A percentile compares a stretch with the other conserved stretches of the same genome.
Evolutionary conservation across 1,284 basidiomycete species (phyloP).

Genomic region (Taiwanofungus camphoratus): DNA sequence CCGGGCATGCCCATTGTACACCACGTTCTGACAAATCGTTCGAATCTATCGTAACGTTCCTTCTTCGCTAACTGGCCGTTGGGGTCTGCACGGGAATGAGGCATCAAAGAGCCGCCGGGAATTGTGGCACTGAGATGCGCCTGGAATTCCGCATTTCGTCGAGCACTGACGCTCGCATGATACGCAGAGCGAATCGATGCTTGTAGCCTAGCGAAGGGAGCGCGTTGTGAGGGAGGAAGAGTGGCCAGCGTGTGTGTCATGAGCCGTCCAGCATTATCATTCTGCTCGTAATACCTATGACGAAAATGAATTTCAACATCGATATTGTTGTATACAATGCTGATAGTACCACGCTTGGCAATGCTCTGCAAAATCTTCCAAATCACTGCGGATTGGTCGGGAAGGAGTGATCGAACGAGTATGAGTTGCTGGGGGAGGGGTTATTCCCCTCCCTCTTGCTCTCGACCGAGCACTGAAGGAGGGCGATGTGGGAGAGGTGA

Average conservation of each 20-base stretch:
- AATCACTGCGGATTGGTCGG: constrained; percentile 43
- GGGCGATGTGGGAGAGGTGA: constrained; percentile 52
- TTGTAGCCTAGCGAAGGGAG: constrained; percentile 70
- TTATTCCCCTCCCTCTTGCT: constrained; percentile 45
- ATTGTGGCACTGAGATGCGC: constrained; percentile 68
- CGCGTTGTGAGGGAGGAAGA: constrained; percentile 71
- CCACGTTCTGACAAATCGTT: constrained; percentile 68
- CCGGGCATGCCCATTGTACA: constrained; percentile 78
- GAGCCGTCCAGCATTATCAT: constrained; percentile 61
- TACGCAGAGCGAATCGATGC: constrained; percentile 72
- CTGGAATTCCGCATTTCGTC: constrained; percentile 69
- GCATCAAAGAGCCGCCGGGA: constrained; percentile 66
- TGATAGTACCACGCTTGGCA: constrained; percentile 64
- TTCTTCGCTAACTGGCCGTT: constrained; percentile 55
- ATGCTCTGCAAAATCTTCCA: constrained; percentile 67
- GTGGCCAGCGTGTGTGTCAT: constrained; percentile 76
- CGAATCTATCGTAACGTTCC: constrained; percentile 67
- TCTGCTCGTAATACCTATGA: constrained; percentile 71
- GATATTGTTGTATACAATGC: constrained; percentile 3
- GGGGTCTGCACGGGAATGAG: constrained; percentile 61
- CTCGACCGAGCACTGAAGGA: constrained; percentile 47
- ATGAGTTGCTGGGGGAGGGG: constrained; percentile 47
- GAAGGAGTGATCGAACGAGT: constrained; percentile 62
- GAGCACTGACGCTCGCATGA: constrained; percentile 63
- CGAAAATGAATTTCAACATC: constrained; percentile 7